A percentile compares a stretch with the other conserved stretches of the same genome.
These are phyloP conservation scores for Lithospermum erythrorhizon DNA, from an alignment of 257 asterid species.

Conservation along the genomic window DNA sequence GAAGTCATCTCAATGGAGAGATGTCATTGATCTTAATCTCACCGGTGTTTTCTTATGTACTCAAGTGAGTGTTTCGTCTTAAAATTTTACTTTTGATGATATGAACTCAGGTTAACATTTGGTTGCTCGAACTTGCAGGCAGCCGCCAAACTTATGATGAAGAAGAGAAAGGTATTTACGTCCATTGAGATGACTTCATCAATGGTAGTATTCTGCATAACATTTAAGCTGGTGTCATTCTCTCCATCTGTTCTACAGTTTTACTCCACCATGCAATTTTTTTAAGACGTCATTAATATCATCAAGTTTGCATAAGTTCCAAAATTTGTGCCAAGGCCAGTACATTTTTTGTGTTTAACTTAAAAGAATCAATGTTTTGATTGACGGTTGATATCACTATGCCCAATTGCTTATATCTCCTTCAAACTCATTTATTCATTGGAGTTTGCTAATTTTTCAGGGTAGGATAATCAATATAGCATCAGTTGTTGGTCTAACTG, in stretches of 20 bases:
- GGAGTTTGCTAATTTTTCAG: conserved; percentile 22
- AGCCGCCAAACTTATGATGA: conserved; percentile 96
- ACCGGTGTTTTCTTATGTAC: conserved; percentile 91
- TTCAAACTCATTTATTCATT: neutral
- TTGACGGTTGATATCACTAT: neutral
- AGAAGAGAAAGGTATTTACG: conserved; percentile 72
- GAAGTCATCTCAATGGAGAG: conserved; percentile 89
- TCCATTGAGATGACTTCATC: no score
- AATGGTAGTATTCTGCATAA: no score
- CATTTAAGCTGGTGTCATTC: no score
- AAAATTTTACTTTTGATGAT: conserved; percentile 1
- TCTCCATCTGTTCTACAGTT: no score
- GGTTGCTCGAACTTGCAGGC: conserved; percentile 43
- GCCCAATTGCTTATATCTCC: neutral
- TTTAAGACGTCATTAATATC: no score
- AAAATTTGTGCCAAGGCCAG: neutral
- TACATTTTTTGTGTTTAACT: neutral
- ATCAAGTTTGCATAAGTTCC: neutral
- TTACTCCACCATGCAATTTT: no score
- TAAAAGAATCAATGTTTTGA: no score
- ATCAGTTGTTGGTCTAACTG: conserved; percentile 71
- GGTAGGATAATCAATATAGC: conserved; percentile 73
- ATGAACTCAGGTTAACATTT: conserved; percentile 16
- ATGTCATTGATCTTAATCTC: conserved; percentile 88
- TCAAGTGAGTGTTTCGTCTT: conserved; percentile 42